phyloP scores from a whole-genome alignment of 78 protist genomes.

The Dictyostelium discoideum region DNA sequence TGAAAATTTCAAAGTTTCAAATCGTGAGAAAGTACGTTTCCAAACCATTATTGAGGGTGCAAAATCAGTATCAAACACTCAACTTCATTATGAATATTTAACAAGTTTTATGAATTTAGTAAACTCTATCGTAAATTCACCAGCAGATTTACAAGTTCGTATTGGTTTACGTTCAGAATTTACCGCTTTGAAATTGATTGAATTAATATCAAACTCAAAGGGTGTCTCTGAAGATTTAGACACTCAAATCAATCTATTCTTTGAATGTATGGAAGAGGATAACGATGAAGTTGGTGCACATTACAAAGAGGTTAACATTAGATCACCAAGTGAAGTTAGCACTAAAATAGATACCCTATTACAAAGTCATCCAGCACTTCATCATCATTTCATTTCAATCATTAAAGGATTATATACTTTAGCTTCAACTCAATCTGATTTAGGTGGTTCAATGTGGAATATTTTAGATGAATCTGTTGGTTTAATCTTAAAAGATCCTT shows the following conservation, averaged over 20 bases:
- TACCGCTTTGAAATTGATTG: slow-evolving; percentile 40
- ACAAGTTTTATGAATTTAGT: slow-evolving; percentile 68
- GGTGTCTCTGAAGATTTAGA: slow-evolving; percentile 59
- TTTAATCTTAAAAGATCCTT: slow-evolving; percentile 36
- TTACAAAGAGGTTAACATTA: slow-evolving; percentile 63
- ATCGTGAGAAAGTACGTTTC: slow-evolving; percentile 56
- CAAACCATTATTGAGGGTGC: slow-evolving; percentile 52
- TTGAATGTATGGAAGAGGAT: slow-evolving; percentile 64
- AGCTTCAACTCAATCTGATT: slow-evolving; percentile 57
- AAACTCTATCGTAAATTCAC: slow-evolving; percentile 61
- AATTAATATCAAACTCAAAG: slow-evolving; percentile 5
- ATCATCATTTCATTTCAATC: slow-evolving; percentile 60
- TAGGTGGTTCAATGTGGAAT: slow-evolving; percentile 65
- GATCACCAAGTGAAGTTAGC: slow-evolving; percentile 59
- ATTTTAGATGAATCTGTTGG: slow-evolving; percentile 42
- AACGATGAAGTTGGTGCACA: slow-evolving; percentile 43
- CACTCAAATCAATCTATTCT: slow-evolving; percentile 43
- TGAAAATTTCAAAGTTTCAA: slow-evolving; percentile 41
- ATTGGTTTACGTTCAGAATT: slow-evolving; percentile 60
- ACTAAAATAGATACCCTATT: slow-evolving; percentile 16
- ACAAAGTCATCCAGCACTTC: slow-evolving; percentile 34
- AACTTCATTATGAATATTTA: slow-evolving; percentile 41
- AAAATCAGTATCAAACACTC: slow-evolving; percentile 5
- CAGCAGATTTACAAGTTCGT: slow-evolving; percentile 61
- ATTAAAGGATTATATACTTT: slow-evolving; percentile 42